Conservation (phyloP, 805 yeast species). For the Saccharomyces eubayanus region DNA sequence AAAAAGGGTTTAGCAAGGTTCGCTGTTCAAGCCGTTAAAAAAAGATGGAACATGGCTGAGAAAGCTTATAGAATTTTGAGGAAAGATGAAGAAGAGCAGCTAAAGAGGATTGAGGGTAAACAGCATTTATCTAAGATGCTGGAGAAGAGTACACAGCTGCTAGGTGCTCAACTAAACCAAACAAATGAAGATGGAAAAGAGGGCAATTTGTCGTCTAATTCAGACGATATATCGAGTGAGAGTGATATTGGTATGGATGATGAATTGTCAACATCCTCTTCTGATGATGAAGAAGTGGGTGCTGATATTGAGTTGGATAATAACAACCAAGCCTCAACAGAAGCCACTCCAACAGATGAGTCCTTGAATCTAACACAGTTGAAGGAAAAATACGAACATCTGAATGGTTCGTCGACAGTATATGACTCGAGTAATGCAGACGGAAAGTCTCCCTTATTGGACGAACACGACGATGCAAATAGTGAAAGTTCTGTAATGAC, state of each 20-base stretch:
- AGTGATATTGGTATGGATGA: slow-evolving; percentile 2
- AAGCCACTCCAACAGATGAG: slow-evolving; percentile 12
- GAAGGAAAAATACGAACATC: slow-evolving; percentile 35
- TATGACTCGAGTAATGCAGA: slow-evolving; percentile 2
- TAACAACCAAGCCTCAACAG: slow-evolving; percentile 23
- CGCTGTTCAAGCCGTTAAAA: slow-evolving; percentile 76
- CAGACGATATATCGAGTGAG: slow-evolving; percentile 15
- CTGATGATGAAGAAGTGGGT: slow-evolving; percentile 18
- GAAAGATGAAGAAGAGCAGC: slow-evolving; percentile 68
- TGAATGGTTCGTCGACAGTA: slow-evolving; percentile 1
- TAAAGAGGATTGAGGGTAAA: slow-evolving; percentile 72
- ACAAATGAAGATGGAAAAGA: slow-evolving; percentile 9
- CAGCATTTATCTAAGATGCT: slow-evolving; percentile 80
- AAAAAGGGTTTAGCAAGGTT: slow-evolving; percentile 65
- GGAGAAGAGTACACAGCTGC: slow-evolving; percentile 81
- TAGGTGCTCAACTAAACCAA: slow-evolving; percentile 71
- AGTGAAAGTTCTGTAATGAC: slow-evolving; percentile 3
- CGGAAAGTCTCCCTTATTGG: not conserved
- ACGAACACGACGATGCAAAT: not conserved
- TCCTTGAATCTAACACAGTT: slow-evolving; percentile 39
- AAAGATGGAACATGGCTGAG: slow-evolving; percentile 84
- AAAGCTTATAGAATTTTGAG: slow-evolving; percentile 69
- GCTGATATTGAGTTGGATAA: slow-evolving; percentile 4
- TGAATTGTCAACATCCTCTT: not conserved
- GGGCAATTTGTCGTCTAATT: not conserved